Evolutionary conservation across 2,329 filamentous ascomycete species (phyloP), one percentile per base, ranked within the genome.

Genomic region (Ophiostoma ips): DNA sequence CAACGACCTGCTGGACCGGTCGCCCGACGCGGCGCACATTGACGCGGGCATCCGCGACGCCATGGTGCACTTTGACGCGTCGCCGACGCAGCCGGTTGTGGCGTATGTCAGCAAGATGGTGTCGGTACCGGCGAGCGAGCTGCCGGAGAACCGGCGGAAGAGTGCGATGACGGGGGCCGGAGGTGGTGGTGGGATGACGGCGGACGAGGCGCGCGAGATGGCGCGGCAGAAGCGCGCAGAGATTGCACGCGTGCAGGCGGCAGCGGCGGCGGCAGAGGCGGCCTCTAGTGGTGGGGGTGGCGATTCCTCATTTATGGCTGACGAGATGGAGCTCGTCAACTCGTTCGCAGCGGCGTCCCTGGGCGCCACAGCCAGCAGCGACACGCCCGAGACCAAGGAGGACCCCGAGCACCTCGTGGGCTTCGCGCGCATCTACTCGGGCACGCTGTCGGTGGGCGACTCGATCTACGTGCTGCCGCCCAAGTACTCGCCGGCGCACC

Each of bases 71-170:
- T 95, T 94, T 62, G 85, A 84, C 60, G 77, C 77, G 3, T 73
- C 72, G 0, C 72, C 76, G 36, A 73, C 80, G 0, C 83, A 84
- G 51, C 89, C 90, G 0, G 80, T 94, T 0, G 87, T 98, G 2
- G 90, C 87, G 9, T 98, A 95, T 57, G 86, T 98, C 53, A 96
- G 90, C 68, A 98, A 98, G 64, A 95, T 98, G 88, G 86, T 96
- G 1, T 92, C 92, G 0, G 75, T 98, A 12, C 90, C 88, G 0
- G 87, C 94, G 60, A 95, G 87, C 64, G 90, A 98, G 59, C 71
- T 98, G 5, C 85, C 87, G 0, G 79, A 90, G 48, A 95, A 95
- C 63, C 94, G 84, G 64, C 76, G 87, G 43, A 28, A 8, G 43
- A n/a, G n/a, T n/a, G n/a, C n/a, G n/a, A n/a, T n/a, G n/a, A n/a